phyloP scores from a whole-genome alignment of 2,329 filamentous ascomycete species.

The Pseudogymnoascus verrucosus region DNA sequence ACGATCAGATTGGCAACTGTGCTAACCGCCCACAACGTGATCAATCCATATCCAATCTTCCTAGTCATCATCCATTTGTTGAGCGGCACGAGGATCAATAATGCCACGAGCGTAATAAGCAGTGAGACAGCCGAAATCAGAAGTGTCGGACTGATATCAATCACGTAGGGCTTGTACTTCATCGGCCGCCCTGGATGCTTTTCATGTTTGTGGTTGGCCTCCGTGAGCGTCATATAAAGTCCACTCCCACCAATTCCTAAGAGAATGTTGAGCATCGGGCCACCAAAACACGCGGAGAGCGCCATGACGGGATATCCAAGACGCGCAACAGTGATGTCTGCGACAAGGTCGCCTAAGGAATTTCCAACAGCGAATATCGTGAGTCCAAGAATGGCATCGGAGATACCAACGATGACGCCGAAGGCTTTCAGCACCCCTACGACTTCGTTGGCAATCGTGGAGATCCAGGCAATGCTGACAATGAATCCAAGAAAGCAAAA shows the following conservation, averaged over 20 bases:
- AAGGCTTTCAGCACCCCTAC: slow-evolving; percentile 90
- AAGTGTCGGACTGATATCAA: slow-evolving; percentile 77
- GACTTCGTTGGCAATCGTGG: slow-evolving; percentile 89
- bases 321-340: slow-evolving; percentile 86
- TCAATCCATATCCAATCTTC: slow-evolving; percentile 71
- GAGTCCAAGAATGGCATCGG: slow-evolving; percentile 86
- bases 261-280: slow-evolving; percentile 94
- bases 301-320: slow-evolving; percentile 97
- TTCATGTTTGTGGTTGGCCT: slow-evolving; percentile 55
- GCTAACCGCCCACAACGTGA: slow-evolving; percentile 71
- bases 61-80: slow-evolving; percentile 82
- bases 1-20: slow-evolving; percentile 75
- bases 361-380: slow-evolving; percentile 97
- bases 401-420: slow-evolving; percentile 86
- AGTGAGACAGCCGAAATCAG: slow-evolving; percentile 80
- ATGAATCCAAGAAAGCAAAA: slow-evolving; percentile 85
- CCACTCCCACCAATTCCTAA: slow-evolving; percentile 90
- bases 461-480: slow-evolving; percentile 93
- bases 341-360: slow-evolving; percentile 86
- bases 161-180: slow-evolving; percentile 68
- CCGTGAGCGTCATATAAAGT: slow-evolving; percentile 73
- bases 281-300: slow-evolving; percentile 88
- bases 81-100: slow-evolving; percentile 74
- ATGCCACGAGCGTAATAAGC: slow-evolving; percentile 66
- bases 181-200: slow-evolving; percentile 60